These are phyloP conservation scores for Tolypocladium capitatum DNA, from an alignment of 2,329 filamentous ascomycete species.

Conservation along the genomic window DNA sequence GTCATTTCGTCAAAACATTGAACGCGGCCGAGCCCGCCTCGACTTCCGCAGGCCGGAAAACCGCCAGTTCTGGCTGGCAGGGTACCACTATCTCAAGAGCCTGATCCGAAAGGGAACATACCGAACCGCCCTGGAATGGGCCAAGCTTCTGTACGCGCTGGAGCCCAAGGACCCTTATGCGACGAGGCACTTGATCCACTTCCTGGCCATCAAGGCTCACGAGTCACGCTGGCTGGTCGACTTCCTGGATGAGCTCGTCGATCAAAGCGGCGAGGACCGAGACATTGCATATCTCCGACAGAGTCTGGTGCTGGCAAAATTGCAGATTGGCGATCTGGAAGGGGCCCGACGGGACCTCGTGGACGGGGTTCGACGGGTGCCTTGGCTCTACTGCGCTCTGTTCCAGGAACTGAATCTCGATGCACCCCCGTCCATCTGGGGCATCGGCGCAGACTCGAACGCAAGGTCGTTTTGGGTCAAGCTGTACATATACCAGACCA, in stretches of 20 bases:
- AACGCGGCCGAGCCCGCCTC: slow-evolving; percentile 65
- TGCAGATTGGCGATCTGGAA: slow-evolving; percentile 53
- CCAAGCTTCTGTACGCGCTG: slow-evolving; percentile 67
- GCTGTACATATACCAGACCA: slow-evolving; percentile 63
- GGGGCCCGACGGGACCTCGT: slow-evolving; percentile 53
- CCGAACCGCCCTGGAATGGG: slow-evolving; percentile 87
- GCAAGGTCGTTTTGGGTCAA: slow-evolving; percentile 55
- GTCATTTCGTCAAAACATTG: slow-evolving; percentile 62
- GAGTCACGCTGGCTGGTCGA: slow-evolving; percentile 66
- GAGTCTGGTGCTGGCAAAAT: slow-evolving; percentile 61
- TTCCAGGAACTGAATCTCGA: slow-evolving; percentile 72
- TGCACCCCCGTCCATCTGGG: slow-evolving; percentile 73
- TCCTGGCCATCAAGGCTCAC: slow-evolving; percentile 68
- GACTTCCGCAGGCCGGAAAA: slow-evolving; percentile 77
- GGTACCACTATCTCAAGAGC: slow-evolving; percentile 77
- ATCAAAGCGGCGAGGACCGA: slow-evolving; percentile 20
- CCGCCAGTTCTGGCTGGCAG: slow-evolving; percentile 81
- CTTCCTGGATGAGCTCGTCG: slow-evolving; percentile 38
- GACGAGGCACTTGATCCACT: slow-evolving; percentile 67
- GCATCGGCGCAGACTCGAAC: slow-evolving; percentile 49
- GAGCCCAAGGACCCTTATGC: slow-evolving; percentile 72
- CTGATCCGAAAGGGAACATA: slow-evolving; percentile 85
- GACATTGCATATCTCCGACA: slow-evolving; percentile 58
- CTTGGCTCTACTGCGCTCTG: slow-evolving; percentile 73
- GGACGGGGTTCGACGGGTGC: slow-evolving; percentile 56